These are phyloP conservation scores for Mortierella sp. DNA, from an alignment of 371 early-diverging fungal genomes.

Conservation along the genomic window DNA sequence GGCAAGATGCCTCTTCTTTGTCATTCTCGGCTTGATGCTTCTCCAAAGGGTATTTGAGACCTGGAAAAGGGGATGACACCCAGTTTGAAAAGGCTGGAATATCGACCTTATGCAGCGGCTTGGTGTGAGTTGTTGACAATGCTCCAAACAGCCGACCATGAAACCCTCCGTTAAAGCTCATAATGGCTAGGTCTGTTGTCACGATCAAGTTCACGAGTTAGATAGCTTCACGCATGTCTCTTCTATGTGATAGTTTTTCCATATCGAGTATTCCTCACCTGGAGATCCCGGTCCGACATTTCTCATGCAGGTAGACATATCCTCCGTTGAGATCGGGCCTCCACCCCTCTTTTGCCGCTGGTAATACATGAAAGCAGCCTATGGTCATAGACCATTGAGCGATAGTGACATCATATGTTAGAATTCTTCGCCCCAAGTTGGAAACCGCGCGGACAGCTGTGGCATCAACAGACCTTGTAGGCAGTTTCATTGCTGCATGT, in stretches of 20 bases:
- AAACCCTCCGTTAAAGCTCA: conserved; percentile 76
- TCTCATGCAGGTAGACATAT: conserved; percentile 71
- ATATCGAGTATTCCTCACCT: conserved; percentile 12
- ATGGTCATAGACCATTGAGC: not conserved
- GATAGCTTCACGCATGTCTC: no score
- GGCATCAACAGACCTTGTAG: conserved; percentile 59
- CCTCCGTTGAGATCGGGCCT: conserved; percentile 57
- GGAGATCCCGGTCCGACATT: conserved; percentile 80
- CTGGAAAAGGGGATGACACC: conserved; percentile 69
- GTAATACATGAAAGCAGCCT: conserved; percentile 80
- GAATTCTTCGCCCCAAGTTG: not conserved
- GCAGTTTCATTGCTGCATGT: conserved; percentile 83
- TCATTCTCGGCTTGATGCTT: conserved; percentile 64
- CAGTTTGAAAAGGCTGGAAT: conserved; percentile 74
- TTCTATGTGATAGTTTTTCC: not conserved
- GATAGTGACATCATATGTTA: no score
- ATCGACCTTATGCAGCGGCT: conserved; percentile 79
- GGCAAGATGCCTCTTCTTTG: conserved; percentile 64
- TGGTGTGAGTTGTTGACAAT: conserved; percentile 75
- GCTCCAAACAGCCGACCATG: conserved; percentile 83
- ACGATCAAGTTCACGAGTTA: not conserved
- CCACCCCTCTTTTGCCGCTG: conserved; percentile 69
- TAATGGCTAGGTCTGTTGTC: conserved; percentile 63
- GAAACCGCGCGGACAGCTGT: not conserved
- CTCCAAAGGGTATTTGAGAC: conserved; percentile 70